Evolutionary conservation across 805 yeast species (phyloP).

Genomic region (Yamadazyma scolyti): DNA sequence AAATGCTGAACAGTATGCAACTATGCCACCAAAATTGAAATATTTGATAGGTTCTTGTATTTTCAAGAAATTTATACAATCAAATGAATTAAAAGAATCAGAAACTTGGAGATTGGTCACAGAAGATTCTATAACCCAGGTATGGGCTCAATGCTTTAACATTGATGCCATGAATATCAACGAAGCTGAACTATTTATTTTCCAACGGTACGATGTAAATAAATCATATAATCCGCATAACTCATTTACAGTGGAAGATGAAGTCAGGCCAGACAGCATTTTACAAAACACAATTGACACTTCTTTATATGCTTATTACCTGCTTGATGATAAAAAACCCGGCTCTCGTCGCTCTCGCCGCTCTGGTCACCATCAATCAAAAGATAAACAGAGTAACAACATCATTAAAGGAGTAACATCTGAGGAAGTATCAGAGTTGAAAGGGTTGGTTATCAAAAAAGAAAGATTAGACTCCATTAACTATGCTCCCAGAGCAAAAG

Average conservation of each 20-base stretch:
- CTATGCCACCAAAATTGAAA: constrained; percentile 51
- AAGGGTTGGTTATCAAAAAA: constrained; percentile 31
- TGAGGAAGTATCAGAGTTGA: constrained; percentile 6
- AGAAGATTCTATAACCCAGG: constrained; percentile 52
- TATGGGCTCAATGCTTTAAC: constrained; percentile 55
- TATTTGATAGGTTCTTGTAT: constrained; percentile 57
- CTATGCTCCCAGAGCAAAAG: constrained; percentile 59
- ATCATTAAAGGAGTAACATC: constrained; percentile 2
- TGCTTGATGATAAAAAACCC: constrained; percentile 5
- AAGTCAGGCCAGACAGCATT: constrained; percentile 19
- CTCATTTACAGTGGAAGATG: constrained; percentile 20
- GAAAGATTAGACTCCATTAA: constrained; percentile 46
- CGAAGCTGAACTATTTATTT: constrained; percentile 45
- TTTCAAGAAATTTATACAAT: constrained; percentile 46
- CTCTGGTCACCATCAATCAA: no score
- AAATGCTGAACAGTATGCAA: constrained; percentile 28
- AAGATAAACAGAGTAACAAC: no score
- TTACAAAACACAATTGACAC: constrained; percentile 34
- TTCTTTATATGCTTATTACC: constrained; percentile 23
- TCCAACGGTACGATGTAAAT: constrained; percentile 33
- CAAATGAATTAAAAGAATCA: constrained; percentile 7
- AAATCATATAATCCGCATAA: constrained; percentile 25
- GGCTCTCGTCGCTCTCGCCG: no score
- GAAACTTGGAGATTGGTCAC: constrained; percentile 57
- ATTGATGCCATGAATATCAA: constrained; percentile 49